These are phyloP conservation scores for Trypanosoma boissoni DNA, from an alignment of 208 protist genomes.

Conservation along the genomic window DNA sequence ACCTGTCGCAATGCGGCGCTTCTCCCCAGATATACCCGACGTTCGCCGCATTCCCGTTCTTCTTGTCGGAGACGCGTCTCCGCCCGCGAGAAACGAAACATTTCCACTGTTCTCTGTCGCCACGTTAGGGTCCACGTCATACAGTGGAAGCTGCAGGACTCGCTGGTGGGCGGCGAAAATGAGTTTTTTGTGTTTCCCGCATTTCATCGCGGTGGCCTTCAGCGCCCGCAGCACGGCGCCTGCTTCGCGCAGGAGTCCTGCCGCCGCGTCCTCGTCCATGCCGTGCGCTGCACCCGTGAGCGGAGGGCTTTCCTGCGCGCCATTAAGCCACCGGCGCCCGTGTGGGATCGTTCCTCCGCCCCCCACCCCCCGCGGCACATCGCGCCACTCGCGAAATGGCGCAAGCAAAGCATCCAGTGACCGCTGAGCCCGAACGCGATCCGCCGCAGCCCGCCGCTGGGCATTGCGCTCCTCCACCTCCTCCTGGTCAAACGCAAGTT, in stretches of 20 bases:
- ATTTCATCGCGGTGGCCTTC: constrained; percentile 55
- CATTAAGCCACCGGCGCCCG: constrained; percentile 2
- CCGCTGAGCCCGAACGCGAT: constrained; percentile 6
- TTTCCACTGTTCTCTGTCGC: constrained; percentile 10
- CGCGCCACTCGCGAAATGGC: constrained; percentile 19
- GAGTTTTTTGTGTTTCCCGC: constrained; percentile 37
- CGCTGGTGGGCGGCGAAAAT: constrained; percentile 37
- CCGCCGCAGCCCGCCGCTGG: constrained; percentile 1
- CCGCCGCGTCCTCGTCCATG: constrained; percentile 9
- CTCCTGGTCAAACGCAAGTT: constrained; percentile 19
- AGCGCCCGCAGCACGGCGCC: constrained; percentile 43
- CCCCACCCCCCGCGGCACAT: no score
- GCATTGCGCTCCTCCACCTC: constrained; percentile 19
- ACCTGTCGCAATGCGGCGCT: no score
- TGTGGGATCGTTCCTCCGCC: no score
- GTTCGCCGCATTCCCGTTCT: no score
- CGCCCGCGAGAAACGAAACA: constrained; percentile 14
- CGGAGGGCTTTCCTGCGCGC: background rate
- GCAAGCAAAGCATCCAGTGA: constrained; percentile 19
- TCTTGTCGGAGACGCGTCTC: no score
- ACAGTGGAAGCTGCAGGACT: constrained; percentile 23
- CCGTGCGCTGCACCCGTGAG: constrained; percentile 8
- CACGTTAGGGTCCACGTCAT: constrained; percentile 8
- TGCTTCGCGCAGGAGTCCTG: constrained; percentile 31
- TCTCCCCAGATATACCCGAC: no score